phyloP scores from a whole-genome alignment of 2,329 filamentous ascomycete species.

The Paraphaeosphaeria sporulosa region DNA sequence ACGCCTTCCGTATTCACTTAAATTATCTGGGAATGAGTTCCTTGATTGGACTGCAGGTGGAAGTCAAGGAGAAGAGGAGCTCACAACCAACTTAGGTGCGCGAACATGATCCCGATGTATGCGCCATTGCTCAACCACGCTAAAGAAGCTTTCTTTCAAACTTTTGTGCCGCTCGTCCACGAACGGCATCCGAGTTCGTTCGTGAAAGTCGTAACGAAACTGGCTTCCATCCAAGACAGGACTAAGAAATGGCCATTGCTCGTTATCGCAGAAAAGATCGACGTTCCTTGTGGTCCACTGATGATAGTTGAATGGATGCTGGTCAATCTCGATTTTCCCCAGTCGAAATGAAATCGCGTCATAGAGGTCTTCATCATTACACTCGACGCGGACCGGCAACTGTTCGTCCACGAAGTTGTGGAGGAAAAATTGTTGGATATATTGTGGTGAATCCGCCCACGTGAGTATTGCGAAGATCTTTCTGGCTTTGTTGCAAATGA shows the following conservation, averaged over 20 bases:
- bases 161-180: constrained; percentile 3
- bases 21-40: no score
- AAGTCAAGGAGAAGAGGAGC: neutral
- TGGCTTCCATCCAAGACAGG: constrained; percentile 18
- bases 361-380: neutral
- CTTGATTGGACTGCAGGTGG: no score
- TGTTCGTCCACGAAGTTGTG: constrained; percentile 13
- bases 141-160: constrained; percentile 17
- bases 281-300: constrained; percentile 4
- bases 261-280: constrained; percentile 7
- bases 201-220: constrained; percentile 16
- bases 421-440: constrained; percentile 19
- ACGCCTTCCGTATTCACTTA: no score
- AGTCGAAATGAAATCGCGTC: neutral
- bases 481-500: constrained; percentile 14
- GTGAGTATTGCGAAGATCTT: constrained; percentile 19
- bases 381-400: constrained; percentile 6
- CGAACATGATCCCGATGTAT: constrained; percentile 24
- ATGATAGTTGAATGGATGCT: constrained; percentile 6
- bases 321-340: constrained; percentile 1
- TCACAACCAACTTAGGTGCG: constrained; percentile 3
- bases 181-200: constrained; percentile 15
- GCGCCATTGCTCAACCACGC: constrained; percentile 19
- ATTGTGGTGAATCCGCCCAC: neutral
- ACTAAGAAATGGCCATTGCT: constrained; percentile 24